Conservation (phyloP, 495 filamentous ascomycete genomes). For the Penicillium mononematosum region DNA sequence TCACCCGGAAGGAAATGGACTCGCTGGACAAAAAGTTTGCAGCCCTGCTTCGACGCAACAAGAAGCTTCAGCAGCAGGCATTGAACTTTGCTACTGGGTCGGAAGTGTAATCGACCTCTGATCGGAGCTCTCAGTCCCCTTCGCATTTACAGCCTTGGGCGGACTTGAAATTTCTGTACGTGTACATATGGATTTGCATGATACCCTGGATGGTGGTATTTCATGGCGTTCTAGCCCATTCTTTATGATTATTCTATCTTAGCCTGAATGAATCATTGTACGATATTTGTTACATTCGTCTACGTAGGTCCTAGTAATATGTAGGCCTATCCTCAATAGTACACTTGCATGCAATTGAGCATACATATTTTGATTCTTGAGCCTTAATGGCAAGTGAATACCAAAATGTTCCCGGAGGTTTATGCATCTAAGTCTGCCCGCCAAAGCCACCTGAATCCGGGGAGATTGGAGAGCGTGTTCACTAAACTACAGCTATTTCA, state of each 20-base stretch:
- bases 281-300: neutral
- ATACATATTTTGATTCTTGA: neutral
- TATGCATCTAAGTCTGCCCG: neutral
- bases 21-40: slow-evolving; percentile 46
- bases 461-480: neutral
- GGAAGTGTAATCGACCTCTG: neutral
- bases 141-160: neutral
- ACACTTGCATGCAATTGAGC: neutral
- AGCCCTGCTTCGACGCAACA: slow-evolving; percentile 50
- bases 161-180: neutral
- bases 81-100: slow-evolving; percentile 17
- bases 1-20: slow-evolving; percentile 45
- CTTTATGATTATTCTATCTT: slow-evolving; percentile 4
- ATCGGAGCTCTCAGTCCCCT: neutral
- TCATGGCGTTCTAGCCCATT: neutral
- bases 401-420: neutral
- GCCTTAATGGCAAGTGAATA: neutral
- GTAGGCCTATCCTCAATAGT: neutral
- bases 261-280: slow-evolving; percentile 7
- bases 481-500: no score
- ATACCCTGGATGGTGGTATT: slow-evolving; percentile 1
- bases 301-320: neutral
- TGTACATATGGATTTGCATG: slow-evolving; percentile 5
- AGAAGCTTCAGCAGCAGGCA: slow-evolving; percentile 47
- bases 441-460: neutral